These are phyloP conservation scores for Mortierella sp. DNA, from an alignment of 371 early-diverging fungal species.

Conservation along the genomic window DNA sequence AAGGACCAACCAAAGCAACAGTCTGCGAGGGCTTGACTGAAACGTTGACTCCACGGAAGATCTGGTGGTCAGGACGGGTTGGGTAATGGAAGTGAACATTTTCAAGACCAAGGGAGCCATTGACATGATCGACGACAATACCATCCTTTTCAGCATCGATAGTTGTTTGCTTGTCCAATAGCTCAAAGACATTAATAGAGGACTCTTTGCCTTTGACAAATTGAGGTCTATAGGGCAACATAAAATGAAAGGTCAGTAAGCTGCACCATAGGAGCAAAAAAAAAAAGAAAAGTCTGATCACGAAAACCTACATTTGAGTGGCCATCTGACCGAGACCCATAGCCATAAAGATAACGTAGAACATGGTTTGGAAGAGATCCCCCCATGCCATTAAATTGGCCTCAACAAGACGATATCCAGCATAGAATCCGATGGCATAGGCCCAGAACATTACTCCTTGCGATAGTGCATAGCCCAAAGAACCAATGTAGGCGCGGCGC, in stretches of 20 bases:
- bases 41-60: slow-evolving; percentile 74
- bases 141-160: slow-evolving; percentile 64
- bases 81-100: slow-evolving; percentile 83
- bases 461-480: slow-evolving; percentile 76
- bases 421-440: slow-evolving; percentile 67
- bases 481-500: slow-evolving; percentile 66
- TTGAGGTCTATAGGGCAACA: slow-evolving; percentile 57
- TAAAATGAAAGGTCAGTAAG: too few species aligned
- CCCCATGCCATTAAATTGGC: slow-evolving; percentile 12
- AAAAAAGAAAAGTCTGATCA: not conserved
- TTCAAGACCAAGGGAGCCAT: slow-evolving; percentile 63
- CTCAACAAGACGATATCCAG: slow-evolving; percentile 37
- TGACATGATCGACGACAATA: slow-evolving; percentile 38
- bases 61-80: slow-evolving; percentile 72
- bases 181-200: slow-evolving; percentile 74
- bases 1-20: slow-evolving; percentile 77
- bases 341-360: slow-evolving; percentile 82
- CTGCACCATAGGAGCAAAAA: not conserved
- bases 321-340: slow-evolving; percentile 74
- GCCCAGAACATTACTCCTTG: slow-evolving; percentile 77
- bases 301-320: slow-evolving; percentile 43
- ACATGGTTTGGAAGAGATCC: slow-evolving; percentile 58
- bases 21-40: slow-evolving; percentile 72
- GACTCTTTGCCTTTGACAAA: slow-evolving; percentile 85
- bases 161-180: slow-evolving; percentile 66